These are phyloP conservation scores for Blastobotrys terrestris DNA, from an alignment of 805 yeast species.

Conservation along the genomic window DNA sequence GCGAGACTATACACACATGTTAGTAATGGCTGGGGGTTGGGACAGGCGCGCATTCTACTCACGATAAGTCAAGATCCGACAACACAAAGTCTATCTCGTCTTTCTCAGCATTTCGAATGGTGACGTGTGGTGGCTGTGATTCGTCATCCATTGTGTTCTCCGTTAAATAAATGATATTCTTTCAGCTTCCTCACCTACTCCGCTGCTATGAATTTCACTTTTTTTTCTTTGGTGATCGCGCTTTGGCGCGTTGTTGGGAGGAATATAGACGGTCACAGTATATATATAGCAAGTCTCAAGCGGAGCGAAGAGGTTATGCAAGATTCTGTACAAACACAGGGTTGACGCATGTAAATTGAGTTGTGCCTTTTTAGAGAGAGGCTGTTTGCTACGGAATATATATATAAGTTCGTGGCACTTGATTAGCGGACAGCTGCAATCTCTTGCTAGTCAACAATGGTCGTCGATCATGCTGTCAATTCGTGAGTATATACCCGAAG, in stretches of 20 bases:
- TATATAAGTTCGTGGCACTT: no score
- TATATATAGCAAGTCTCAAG: no score
- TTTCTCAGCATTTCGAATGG: constrained; percentile 76
- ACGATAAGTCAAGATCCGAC: constrained; percentile 77
- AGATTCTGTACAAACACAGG: no score
- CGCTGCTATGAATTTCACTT: not conserved
- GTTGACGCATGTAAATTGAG: no score
- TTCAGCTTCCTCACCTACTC: not conserved
- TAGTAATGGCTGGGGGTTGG: not conserved
- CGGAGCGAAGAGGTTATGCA: no score
- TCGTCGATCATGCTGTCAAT: no score
- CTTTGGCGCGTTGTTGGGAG: not conserved
- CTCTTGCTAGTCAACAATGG: no score
- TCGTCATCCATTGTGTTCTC: constrained; percentile 20
- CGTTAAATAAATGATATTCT: not conserved
- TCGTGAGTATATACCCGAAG: no score
- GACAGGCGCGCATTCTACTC: constrained; percentile 13
- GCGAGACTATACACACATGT: constrained; percentile 43
- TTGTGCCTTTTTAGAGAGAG: no score
- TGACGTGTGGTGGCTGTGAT: constrained; percentile 62
- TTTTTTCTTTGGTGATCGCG: not conserved
- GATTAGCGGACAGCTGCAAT: no score
- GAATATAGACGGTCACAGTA: not conserved
- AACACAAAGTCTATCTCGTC: constrained; percentile 89
- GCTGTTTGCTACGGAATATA: no score